Percentiles rank a stretch among this genome's conserved stretches.
Conservation (phyloP, 2,329 filamentous ascomycete species). For the Torrubiellomyces zombiae region DNA sequence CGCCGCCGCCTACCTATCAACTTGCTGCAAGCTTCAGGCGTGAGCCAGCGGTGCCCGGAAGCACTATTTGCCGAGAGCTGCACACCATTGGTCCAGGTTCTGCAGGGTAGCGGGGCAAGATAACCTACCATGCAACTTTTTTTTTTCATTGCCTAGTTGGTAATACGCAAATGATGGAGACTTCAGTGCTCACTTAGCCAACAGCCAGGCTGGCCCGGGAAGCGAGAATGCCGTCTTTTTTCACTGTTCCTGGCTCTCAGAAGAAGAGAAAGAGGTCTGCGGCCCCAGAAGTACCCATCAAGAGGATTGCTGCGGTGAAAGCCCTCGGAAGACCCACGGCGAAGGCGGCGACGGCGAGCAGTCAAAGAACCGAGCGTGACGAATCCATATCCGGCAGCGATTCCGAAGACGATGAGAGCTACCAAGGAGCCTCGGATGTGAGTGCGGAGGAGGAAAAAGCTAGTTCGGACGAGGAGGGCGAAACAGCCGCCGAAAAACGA, state of each 20-base stretch:
- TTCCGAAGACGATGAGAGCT: conserved; percentile 46
- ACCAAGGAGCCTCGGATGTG: conserved; percentile 21
- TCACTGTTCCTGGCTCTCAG: conserved; percentile 71
- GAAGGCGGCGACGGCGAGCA: conserved; percentile 22
- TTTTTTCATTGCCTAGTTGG: conserved; percentile 12
- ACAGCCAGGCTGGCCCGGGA: conserved; percentile 1
- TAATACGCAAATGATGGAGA: no score
- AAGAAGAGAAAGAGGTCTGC: conserved; percentile 72
- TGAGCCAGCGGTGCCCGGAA: conserved; percentile 13
- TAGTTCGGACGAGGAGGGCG: conserved; percentile 55
- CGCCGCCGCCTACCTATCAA: conserved; percentile 8
- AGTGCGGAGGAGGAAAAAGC: conserved; percentile 27
- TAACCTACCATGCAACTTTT: conserved; percentile 21
- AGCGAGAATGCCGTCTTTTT: conserved; percentile 77
- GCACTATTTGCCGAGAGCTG: conserved; percentile 11
- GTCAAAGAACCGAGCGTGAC: conserved; percentile 34
- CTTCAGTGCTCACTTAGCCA: no score
- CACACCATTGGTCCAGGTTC: conserved; percentile 10
- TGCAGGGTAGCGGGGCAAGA: conserved; percentile 4
- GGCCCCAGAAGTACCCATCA: conserved; percentile 39
- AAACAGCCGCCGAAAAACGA: conserved; percentile 80
- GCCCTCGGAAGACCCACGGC: conserved; percentile 22
- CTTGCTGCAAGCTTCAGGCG: no score
- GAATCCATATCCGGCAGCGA: conserved; percentile 80
- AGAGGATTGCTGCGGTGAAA: conserved; percentile 35